Conservation (phyloP, 2,329 filamentous ascomycete species). For the Rutstroemia sydowiana region DNA sequence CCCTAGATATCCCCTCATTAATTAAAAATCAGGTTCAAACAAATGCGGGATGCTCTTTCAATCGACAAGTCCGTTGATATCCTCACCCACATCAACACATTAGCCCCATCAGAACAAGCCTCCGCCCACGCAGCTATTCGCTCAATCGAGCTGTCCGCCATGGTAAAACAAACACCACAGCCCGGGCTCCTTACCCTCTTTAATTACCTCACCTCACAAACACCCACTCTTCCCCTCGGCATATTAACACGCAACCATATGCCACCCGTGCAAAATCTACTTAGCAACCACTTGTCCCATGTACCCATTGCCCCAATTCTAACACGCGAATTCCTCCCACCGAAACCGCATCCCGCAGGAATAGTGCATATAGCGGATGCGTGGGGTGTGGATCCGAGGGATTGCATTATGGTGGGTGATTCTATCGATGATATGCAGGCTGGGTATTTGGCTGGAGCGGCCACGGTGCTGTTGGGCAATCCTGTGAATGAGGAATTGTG, state of each 20-base stretch:
- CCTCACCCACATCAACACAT: conserved; percentile 74
- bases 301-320: conserved; percentile 70
- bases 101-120: conserved; percentile 55
- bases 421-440: conserved; percentile 91
- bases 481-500: conserved; percentile 67
- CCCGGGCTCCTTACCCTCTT: conserved; percentile 73
- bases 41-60: conserved; percentile 71
- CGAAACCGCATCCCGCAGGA: conserved; percentile 83
- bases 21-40: conserved; percentile 88
- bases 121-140: conserved; percentile 67
- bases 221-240: conserved; percentile 56
- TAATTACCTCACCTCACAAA: conserved; percentile 61
- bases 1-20: conserved; percentile 44
- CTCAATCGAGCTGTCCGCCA: conserved; percentile 71
- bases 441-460: conserved; percentile 72
- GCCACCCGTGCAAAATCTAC: conserved; percentile 64
- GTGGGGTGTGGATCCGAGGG: conserved; percentile 48
- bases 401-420: conserved; percentile 47
- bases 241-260: conserved; percentile 96
- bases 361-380: conserved; percentile 75
- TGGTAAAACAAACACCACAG: conserved; percentile 73
- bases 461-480: conserved; percentile 82
- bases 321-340: conserved; percentile 71
- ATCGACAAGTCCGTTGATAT: conserved; percentile 75
- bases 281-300: conserved; percentile 64